phyloP scores from a whole-genome alignment of 768 basidiomycete species.

The Serendipita sp. region DNA sequence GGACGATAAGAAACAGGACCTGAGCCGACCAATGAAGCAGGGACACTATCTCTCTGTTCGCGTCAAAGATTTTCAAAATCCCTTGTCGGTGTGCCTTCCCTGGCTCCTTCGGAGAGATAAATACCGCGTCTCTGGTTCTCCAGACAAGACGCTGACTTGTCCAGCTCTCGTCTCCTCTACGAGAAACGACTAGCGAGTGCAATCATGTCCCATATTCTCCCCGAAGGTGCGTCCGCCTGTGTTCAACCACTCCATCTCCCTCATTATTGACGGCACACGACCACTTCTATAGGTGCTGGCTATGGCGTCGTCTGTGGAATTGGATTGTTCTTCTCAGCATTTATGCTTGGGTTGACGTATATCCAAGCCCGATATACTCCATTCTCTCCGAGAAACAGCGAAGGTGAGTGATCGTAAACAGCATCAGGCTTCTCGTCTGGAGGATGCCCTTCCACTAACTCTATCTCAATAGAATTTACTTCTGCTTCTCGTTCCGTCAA shows the following conservation, averaged over 20 bases:
- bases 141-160: background rate
- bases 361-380: conserved; percentile 74
- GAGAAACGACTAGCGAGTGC: background rate
- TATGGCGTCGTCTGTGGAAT: conserved; percentile 73
- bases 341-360: conserved; percentile 64
- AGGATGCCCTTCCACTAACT: background rate
- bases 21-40: background rate
- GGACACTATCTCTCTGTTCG: no score
- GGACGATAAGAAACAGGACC: background rate
- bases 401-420: conserved; percentile 19
- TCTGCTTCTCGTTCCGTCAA: conserved; percentile 73
- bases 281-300: conserved; percentile 63
- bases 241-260: background rate
- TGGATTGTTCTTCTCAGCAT: conserved; percentile 70
- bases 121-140: background rate
- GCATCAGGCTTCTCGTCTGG: background rate
- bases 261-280: background rate
- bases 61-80: background rate
- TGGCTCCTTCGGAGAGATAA: background rate
- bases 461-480: conserved; percentile 38
- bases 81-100: background rate
- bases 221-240: background rate
- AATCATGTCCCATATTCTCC: background rate
- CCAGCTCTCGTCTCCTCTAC: background rate
- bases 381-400: conserved; percentile 61